A percentile compares a stretch with the other conserved stretches of the same genome.
Conservation (phyloP, 2,329 filamentous ascomycete species). For the Juglanconis juglandina region DNA sequence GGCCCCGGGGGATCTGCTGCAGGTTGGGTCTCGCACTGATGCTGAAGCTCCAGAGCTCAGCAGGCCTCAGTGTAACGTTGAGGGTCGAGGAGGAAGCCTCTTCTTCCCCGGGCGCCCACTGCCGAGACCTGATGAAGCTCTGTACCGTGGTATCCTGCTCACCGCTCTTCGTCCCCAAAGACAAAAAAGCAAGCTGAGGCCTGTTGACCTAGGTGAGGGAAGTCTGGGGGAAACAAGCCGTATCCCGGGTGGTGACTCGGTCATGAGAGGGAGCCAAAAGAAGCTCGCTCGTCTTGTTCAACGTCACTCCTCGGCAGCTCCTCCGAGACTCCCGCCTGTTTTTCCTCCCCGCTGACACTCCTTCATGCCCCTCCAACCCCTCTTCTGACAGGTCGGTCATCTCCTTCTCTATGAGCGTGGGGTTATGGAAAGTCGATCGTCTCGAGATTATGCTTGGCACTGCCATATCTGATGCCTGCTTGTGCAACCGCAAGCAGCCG, state of each 20-base stretch:
- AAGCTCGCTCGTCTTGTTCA: neutral
- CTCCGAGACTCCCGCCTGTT: neutral
- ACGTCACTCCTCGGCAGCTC: constrained; percentile 7
- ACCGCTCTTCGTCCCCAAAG: neutral
- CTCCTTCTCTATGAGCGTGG: neutral
- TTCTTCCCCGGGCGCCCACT: neutral
- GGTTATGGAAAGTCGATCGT: neutral
- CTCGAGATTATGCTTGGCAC: neutral
- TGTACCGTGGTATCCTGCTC: neutral
- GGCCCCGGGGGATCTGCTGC: neutral
- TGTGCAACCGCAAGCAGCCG: too few species aligned
- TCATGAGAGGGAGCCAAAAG: too few species aligned
- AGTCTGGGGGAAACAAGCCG: neutral
- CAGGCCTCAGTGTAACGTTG: constrained; percentile 7
- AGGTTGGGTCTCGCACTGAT: neutral
- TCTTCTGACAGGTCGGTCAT: constrained; percentile 8
- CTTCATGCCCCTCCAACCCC: constrained; percentile 3
- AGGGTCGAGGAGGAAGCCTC: neutral
- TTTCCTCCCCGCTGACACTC: neutral
- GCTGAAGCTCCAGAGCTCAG: neutral
- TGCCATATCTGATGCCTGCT: neutral
- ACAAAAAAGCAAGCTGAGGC: neutral
- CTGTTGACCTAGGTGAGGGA: neutral
- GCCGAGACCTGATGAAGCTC: neutral
- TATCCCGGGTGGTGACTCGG: too few species aligned